Conservation (phyloP, 768 basidiomycete genomes). For the Pisolithus albus region DNA sequence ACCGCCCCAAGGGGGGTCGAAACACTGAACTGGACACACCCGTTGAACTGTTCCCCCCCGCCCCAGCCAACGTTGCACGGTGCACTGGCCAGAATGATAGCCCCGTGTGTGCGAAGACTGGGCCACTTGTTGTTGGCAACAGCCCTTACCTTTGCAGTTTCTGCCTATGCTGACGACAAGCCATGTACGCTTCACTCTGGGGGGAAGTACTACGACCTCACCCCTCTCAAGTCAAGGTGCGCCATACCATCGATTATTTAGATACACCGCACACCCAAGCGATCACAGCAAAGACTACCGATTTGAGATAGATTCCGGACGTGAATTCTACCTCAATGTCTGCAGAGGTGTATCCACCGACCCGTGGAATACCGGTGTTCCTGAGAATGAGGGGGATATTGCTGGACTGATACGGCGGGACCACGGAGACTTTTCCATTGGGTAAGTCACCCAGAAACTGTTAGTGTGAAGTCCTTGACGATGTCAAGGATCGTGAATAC, state of each 20-base stretch:
- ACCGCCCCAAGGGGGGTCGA: too few relatives aligned
- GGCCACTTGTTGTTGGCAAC: conserved; percentile 3
- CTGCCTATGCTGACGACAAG: conserved; percentile 35
- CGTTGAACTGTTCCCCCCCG: too few relatives aligned
- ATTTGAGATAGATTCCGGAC: conserved; percentile 41
- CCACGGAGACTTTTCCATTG: conserved; percentile 67
- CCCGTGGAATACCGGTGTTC: conserved; percentile 50
- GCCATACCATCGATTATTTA: conserved; percentile 4
- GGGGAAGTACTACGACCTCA: conserved; percentile 63
- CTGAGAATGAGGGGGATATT: conserved; percentile 42
- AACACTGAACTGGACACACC: too few relatives aligned
- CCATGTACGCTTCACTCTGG: conserved; percentile 53
- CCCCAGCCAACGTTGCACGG: too few relatives aligned
- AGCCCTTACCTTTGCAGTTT: conserved; percentile 2
- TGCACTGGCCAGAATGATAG: conserved; percentile 2
- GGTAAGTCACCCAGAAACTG: conserved; percentile 34
- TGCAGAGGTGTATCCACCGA: conserved; percentile 55
- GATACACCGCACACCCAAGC: conserved; percentile 3
- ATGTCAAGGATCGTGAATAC: conserved; percentile 41
- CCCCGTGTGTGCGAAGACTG: background rate
- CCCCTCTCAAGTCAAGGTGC: conserved; percentile 52
- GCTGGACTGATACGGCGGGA: conserved; percentile 55
- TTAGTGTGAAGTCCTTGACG: background rate
- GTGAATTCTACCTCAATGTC: conserved; percentile 51
- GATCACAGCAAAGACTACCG: conserved; percentile 56